phyloP scores from a whole-genome alignment of 1,139 yeast species.

The Protomyces inouyei region DNA sequence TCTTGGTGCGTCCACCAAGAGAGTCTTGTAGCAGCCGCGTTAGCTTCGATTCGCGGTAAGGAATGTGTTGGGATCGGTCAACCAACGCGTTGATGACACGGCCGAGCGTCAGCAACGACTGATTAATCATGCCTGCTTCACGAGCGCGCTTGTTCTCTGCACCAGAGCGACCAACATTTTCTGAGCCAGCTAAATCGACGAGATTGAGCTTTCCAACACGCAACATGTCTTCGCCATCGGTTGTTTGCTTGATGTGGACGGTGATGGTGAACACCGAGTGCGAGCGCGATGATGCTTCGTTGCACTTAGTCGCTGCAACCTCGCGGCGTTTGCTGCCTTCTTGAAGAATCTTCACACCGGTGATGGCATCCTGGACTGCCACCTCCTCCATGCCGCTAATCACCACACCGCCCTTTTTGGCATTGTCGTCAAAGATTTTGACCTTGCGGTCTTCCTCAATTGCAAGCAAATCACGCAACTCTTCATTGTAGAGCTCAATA shows the following conservation, averaged over 20 bases:
- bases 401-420: constrained; percentile 39
- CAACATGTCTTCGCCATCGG: constrained; percentile 41
- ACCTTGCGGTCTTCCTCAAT: constrained; percentile 41
- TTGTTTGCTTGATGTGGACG: constrained; percentile 46
- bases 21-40: constrained; percentile 78
- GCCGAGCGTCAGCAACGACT: constrained; percentile 74
- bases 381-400: constrained; percentile 52
- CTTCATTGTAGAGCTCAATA: constrained; percentile 71
- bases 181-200: constrained; percentile 88
- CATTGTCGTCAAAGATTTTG: constrained; percentile 46
- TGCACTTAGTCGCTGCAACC: constrained; percentile 65
- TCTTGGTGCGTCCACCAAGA: constrained; percentile 75
- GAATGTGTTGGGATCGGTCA: constrained; percentile 60
- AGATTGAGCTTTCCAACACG: constrained; percentile 60
- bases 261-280: constrained; percentile 69
- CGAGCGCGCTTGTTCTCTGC: constrained; percentile 72
- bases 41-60: constrained; percentile 79
- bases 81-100: constrained; percentile 73
- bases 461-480: constrained; percentile 55
- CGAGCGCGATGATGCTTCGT: constrained; percentile 68
- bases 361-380: constrained; percentile 42
- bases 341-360: constrained; percentile 46
- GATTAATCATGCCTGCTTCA: constrained; percentile 86
- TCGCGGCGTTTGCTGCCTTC: constrained; percentile 54
- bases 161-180: constrained; percentile 72